Conservation (phyloP, 192 early-diverging fungal species). For the Entomortierella chlamydospora region DNA sequence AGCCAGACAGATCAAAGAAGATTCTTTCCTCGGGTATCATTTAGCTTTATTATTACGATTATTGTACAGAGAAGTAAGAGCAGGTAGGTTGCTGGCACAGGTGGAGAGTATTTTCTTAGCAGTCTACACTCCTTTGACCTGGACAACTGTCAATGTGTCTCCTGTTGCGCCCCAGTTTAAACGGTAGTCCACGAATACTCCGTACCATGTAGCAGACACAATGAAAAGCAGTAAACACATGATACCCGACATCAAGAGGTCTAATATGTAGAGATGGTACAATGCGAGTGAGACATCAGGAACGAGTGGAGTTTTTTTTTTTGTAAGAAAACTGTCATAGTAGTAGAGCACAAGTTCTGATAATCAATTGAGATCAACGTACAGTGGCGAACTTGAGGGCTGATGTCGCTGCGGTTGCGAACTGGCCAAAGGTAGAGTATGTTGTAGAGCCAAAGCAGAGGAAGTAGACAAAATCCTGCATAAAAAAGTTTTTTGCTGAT, state of each 20-base stretch:
- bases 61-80: not conserved
- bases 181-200: slow-evolving; percentile 69
- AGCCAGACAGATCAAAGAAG: too few relatives aligned
- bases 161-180: slow-evolving; percentile 68
- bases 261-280: slow-evolving; percentile 31
- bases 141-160: slow-evolving; percentile 64
- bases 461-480: slow-evolving; percentile 64
- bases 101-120: not conserved
- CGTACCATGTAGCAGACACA: slow-evolving; percentile 67
- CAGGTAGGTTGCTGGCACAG: not conserved
- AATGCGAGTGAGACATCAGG: not conserved
- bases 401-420: slow-evolving; percentile 61
- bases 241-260: slow-evolving; percentile 64
- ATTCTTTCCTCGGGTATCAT: too few relatives aligned
- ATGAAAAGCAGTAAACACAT: slow-evolving; percentile 63
- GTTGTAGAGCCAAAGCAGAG: slow-evolving; percentile 80
- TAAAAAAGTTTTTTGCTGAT: slow-evolving; percentile 72
- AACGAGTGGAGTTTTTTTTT: too few relatives aligned
- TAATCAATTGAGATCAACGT: slow-evolving; percentile 25
- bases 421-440: slow-evolving; percentile 73
- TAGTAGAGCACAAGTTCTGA: not conserved
- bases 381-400: slow-evolving; percentile 65
- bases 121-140: slow-evolving; percentile 60
- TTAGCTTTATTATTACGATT: too few relatives aligned
- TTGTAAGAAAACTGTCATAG: too few relatives aligned